phyloP scores from a whole-genome alignment of 2,329 filamentous ascomycete species.

The Chrysosporium queenslandicum region DNA sequence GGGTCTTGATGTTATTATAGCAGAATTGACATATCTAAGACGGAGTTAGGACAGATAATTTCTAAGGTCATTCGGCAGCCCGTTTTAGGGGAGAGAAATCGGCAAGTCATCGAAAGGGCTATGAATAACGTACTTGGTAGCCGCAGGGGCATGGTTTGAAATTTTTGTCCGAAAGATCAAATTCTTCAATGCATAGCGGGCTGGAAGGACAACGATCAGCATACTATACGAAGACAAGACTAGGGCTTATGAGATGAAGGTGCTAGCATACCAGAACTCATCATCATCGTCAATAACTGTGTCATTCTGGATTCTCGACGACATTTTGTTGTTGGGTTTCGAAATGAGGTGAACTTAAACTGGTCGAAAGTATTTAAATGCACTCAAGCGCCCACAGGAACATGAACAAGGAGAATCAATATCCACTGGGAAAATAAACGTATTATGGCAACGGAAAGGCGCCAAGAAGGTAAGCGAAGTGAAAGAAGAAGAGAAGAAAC shows the following conservation, averaged over 20 bases:
- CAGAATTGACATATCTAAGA: slow-evolving; percentile 94
- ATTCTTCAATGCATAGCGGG: slow-evolving; percentile 96
- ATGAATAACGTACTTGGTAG: slow-evolving; percentile 67
- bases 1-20: slow-evolving; percentile 98
- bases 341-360: not conserved
- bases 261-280: slow-evolving; percentile 36
- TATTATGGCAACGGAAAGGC: slow-evolving; percentile 4
- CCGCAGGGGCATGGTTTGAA: slow-evolving; percentile 95
- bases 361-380: not conserved
- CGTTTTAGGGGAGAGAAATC: not conserved
- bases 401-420: slow-evolving; percentile 2
- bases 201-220: slow-evolving; percentile 39
- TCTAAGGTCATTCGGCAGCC: slow-evolving; percentile 3
- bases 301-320: slow-evolving; percentile 38
- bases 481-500: slow-evolving; percentile 21
- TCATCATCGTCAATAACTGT: slow-evolving; percentile 43
- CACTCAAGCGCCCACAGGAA: slow-evolving; percentile 4
- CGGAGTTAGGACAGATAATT: not conserved
- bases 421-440: not conserved
- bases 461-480: slow-evolving; percentile 16
- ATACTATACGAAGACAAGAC: not conserved
- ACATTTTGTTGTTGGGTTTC: slow-evolving; percentile 27
- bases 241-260: not conserved
- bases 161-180: slow-evolving; percentile 93
- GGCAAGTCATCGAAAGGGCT: not conserved